Percentiles rank a stretch among this genome's conserved stretches.
Evolutionary conservation across 768 basidiomycete genomes (phyloP).

Genomic region (Calvatia gigantea): DNA sequence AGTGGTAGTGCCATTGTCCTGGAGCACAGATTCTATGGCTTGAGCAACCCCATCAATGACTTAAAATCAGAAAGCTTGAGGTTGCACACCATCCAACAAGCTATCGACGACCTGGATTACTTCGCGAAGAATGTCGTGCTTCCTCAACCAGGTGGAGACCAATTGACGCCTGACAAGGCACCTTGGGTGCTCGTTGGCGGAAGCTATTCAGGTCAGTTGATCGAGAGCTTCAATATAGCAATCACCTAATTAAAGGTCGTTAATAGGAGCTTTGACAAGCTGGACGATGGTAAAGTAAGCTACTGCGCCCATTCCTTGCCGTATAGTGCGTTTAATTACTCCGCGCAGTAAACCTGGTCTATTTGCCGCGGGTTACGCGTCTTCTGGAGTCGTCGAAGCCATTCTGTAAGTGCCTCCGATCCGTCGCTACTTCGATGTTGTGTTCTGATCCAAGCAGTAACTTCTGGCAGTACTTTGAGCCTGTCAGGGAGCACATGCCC

Average conservation of each 20-base stretch:
- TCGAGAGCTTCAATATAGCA: neutral
- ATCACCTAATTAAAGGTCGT: neutral
- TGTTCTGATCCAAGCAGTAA: constrained; percentile 30
- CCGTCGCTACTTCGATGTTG: neutral
- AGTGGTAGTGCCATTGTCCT: constrained; percentile 60
- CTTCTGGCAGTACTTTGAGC: constrained; percentile 74
- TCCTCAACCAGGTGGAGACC: constrained; percentile 63
- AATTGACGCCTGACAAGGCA: constrained; percentile 51
- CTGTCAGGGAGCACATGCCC: constrained; percentile 65
- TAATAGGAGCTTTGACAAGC: constrained; percentile 42
- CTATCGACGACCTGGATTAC: constrained; percentile 68
- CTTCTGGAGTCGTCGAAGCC: constrained; percentile 64
- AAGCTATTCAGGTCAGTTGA: constrained; percentile 40
- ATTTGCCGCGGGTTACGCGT: constrained; percentile 65
- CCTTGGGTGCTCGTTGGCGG: constrained; percentile 52
- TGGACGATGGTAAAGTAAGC: constrained; percentile 71
- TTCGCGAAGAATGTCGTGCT: constrained; percentile 64
- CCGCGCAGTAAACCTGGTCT: constrained; percentile 50
- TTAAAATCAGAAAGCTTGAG: constrained; percentile 54
- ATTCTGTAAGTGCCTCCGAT: constrained; percentile 38
- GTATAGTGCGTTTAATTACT: neutral
- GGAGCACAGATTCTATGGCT: constrained; percentile 74
- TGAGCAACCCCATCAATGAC: constrained; percentile 67
- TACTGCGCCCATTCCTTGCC: neutral
- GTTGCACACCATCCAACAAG: constrained; percentile 68